Percentiles rank a stretch among this genome's conserved stretches.
phyloP scores from a whole-genome alignment of 257 asterid species.

The Rhazya stricta region DNA sequence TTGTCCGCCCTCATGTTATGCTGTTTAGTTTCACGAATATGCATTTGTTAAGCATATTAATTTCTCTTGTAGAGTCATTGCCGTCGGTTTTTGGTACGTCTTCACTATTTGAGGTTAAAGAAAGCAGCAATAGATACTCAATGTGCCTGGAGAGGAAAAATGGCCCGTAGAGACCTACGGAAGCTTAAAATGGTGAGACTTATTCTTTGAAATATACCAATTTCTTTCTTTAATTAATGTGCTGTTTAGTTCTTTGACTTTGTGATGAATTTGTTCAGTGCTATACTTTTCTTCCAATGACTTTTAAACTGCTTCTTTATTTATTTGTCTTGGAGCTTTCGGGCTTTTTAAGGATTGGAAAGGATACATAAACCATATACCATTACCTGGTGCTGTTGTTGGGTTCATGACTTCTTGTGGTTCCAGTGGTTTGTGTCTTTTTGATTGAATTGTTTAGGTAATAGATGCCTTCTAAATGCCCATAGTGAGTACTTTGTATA shows the following conservation, averaged over 20 bases:
- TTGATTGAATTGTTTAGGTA: background rate
- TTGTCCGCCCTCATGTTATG: background rate
- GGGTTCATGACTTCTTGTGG: background rate
- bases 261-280: background rate
- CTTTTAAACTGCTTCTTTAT: background rate
- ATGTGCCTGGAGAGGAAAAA: conserved; percentile 58
- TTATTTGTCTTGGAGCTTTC: background rate
- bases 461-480: background rate
- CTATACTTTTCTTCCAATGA: background rate
- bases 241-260: background rate
- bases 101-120: conserved; percentile 40
- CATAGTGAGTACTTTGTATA: background rate
- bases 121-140: conserved; percentile 49
- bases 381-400: background rate
- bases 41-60: no score
- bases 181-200: conserved; percentile 60
- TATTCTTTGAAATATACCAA: background rate
- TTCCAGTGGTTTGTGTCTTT: background rate
- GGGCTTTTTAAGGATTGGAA: background rate
- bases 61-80: conserved; percentile 41
- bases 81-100: conserved; percentile 35
- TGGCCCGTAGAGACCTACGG: conserved; percentile 49
- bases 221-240: background rate
- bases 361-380: background rate
- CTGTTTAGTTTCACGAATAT: background rate